Evolutionary conservation across 345 rosid species (phyloP).

Genomic region (Limnanthes douglasii): DNA sequence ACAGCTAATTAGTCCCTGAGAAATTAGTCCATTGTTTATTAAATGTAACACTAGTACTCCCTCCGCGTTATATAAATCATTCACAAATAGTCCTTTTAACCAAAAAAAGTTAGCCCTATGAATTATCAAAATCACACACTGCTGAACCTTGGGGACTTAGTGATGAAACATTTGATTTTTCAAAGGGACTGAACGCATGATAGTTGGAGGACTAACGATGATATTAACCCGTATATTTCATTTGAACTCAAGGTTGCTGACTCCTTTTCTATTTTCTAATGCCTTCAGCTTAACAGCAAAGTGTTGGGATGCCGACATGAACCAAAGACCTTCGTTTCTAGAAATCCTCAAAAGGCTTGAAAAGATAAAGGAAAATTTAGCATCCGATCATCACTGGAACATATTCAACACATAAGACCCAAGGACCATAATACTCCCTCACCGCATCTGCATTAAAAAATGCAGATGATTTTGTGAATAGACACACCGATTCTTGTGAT

Average conservation of each 20-base stretch:
- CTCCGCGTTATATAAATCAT: too few species aligned
- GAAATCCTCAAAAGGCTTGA: constrained; percentile 90
- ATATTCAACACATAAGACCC: constrained; percentile 41
- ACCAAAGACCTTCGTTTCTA: constrained; percentile 73
- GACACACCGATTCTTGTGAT: constrained; percentile 6
- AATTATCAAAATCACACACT: too few species aligned
- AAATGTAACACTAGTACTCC: too few species aligned
- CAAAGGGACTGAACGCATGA: too few species aligned
- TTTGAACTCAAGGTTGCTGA: constrained; percentile 5
- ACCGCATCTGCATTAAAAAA: constrained; percentile 1
- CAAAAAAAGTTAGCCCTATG: too few species aligned
- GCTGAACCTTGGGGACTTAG: too few species aligned
- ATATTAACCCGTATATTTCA: too few species aligned
- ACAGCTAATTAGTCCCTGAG: too few species aligned
- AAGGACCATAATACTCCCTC: constrained; percentile 4
- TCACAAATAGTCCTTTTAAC: too few species aligned
- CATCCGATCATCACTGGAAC: constrained; percentile 71
- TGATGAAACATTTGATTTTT: too few species aligned
- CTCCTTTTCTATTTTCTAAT: constrained; percentile 5
- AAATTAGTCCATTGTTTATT: too few species aligned
- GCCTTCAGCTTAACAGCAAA: constrained; percentile 55
- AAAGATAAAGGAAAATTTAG: constrained; percentile 60
- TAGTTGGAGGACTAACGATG: too few species aligned
- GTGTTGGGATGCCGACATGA: constrained; percentile 90
- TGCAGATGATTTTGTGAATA: constrained; percentile 12